These are phyloP conservation scores for Crithidia acanthocephali DNA, from an alignment of 208 protist species.

Conservation along the genomic window DNA sequence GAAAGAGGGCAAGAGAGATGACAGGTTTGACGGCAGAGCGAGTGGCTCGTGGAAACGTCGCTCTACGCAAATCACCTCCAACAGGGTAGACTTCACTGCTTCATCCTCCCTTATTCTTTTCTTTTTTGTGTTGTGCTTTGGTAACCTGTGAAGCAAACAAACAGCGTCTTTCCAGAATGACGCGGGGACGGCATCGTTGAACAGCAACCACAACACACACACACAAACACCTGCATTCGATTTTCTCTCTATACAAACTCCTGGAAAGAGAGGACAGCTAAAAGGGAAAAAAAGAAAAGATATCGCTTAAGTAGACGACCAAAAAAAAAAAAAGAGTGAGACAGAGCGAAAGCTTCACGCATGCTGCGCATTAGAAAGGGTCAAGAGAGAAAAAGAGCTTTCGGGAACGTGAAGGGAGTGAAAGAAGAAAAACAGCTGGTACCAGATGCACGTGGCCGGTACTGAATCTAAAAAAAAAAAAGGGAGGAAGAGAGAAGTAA, in stretches of 20 bases:
- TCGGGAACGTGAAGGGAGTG: neutral
- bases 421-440: conserved; percentile 2
- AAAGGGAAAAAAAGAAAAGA: no score
- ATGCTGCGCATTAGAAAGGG: neutral
- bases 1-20: neutral
- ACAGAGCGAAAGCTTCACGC: neutral
- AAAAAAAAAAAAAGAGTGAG: no score
- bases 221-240: no score
- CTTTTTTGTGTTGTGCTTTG: neutral
- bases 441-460: no score
- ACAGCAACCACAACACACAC: neutral
- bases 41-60: no score
- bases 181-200: neutral
- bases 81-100: no score
- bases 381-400: neutral
- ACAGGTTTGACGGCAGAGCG: no score
- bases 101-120: no score
- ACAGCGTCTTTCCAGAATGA: neutral
- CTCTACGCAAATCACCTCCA: no score
- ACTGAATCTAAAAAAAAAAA: conserved; percentile 2
- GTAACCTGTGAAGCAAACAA: neutral
- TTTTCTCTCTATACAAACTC: no score
- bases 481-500: neutral
- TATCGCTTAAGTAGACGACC: no score
- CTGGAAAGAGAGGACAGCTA: no score